Evolutionary conservation across 2,329 filamentous ascomycete species (phyloP), one percentile per base, ranked within the genome.

Genomic region (Magnaporthiopsis poae): DNA sequence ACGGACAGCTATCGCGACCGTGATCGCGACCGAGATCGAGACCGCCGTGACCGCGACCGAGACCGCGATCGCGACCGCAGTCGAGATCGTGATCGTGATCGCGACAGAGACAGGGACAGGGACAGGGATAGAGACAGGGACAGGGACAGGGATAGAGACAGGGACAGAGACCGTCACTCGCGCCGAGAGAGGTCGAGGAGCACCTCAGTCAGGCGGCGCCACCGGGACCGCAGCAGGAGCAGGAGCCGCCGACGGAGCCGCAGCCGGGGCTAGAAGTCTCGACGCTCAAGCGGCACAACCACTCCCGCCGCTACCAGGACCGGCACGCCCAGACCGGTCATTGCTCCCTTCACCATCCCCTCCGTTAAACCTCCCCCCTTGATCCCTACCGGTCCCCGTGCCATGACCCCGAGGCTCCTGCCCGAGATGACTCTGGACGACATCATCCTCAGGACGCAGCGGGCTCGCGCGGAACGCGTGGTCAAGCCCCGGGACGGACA

Each of bases 51-150:
- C 5, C 31, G 31, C 31, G 66, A 67, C 27, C 72, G 71, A 46
- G 71, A 74, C 39, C 65, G 72, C 7, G 74, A 74, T 21, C 66
- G 75, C 21, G 75, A 76, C n/a, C 70, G 76, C 15, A 74, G 74
- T 27, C 72, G 75, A n/a, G 71, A 74, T 35, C 70, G 76, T 25
- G 74, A 78, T 15, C 67, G 77, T 5, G 74, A 75, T 52, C 66
- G 75, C 11, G 72, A 72, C 36, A 67, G 69, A 5, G 71, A 74
- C 52, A 68, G 70, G 0, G 69, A 70, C 63, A 61, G 72, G 13
- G 71, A 73, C 11, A n/a, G n/a, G n/a, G 72, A 72, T 36, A 67
- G 69, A 5, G 71, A 74, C 52, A 68, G 70, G 0, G 69, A 70
- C 63, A 61, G 72, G 13, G 71, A 73, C 11, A 69, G 74, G 27